These are phyloP conservation scores for Buddleja alternifolia DNA, from an alignment of 257 asterid genomes.

Conservation along the genomic window DNA sequence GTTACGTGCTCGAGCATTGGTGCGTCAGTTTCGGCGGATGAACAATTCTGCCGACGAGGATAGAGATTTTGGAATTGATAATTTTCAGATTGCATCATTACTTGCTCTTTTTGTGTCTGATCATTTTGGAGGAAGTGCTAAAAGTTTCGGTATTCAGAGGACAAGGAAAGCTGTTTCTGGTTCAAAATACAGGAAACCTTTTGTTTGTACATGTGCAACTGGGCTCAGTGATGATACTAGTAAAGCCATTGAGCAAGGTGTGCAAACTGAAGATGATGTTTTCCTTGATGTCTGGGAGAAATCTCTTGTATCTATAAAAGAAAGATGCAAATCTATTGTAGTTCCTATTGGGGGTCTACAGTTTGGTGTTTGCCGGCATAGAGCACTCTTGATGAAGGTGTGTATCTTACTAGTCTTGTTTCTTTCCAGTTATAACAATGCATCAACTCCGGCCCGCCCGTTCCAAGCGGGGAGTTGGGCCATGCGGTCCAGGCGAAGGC, in stretches of 20 bases:
- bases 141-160: conserved; percentile 56
- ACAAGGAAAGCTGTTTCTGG: conserved; percentile 84
- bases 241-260: conserved; percentile 39
- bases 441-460: too few relatives aligned
- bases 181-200: conserved; percentile 68
- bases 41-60: conserved; percentile 42
- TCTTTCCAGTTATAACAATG: conserved; percentile 5
- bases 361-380: conserved; percentile 95
- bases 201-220: conserved; percentile 84
- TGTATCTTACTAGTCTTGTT: conserved; percentile 14
- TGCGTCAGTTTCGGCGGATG: conserved; percentile 62
- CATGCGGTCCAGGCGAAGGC: too few relatives aligned
- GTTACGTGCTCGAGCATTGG: conserved; percentile 68
- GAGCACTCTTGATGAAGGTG: conserved; percentile 97
- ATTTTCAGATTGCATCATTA: conserved; percentile 74
- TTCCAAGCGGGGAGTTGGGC: too few relatives aligned
- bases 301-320: conserved; percentile 67
- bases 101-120: conserved; percentile 94
- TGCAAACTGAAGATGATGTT: conserved; percentile 48
- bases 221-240: conserved; percentile 44
- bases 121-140: conserved; percentile 98
- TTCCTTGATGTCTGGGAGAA: conserved; percentile 76
- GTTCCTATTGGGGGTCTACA: conserved; percentile 91
- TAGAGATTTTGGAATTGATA: conserved; percentile 44
- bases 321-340: conserved; percentile 58